Conservation (phyloP, 1,284 basidiomycete species). For the Pholiota adiposa region DNA sequence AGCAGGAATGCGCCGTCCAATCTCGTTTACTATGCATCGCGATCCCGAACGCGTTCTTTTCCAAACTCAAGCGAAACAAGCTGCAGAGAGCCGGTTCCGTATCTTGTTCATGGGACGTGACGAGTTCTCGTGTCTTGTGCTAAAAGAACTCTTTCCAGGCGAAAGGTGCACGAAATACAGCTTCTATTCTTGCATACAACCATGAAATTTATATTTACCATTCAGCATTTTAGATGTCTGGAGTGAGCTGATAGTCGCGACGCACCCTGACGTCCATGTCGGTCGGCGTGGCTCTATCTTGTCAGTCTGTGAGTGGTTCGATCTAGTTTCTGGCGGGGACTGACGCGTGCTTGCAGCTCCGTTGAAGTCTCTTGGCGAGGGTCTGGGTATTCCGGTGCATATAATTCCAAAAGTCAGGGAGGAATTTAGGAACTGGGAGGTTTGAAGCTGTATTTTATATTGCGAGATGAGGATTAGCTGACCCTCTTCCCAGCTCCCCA, state of each 20-base stretch:
- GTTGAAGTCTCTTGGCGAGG: constrained; percentile 50
- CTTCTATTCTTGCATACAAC: neutral
- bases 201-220: constrained; percentile 13
- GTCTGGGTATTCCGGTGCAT: constrained; percentile 54
- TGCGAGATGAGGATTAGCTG: too few relatives aligned
- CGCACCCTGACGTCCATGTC: constrained; percentile 59
- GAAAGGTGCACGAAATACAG: constrained; percentile 39
- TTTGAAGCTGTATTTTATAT: too few relatives aligned
- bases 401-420: constrained; percentile 59
- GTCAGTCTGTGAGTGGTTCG: too few relatives aligned
- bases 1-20: too few relatives aligned
- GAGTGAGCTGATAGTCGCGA: constrained; percentile 59
- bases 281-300: too few relatives aligned
- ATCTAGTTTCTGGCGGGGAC: too few relatives aligned
- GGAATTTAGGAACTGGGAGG: constrained; percentile 65
- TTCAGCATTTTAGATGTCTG: constrained; percentile 57
- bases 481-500: constrained; percentile 44
- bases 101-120: constrained; percentile 75
- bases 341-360: too few relatives aligned
- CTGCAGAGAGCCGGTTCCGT: constrained; percentile 14
- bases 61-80: neutral
- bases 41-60: too few relatives aligned
- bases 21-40: too few relatives aligned
- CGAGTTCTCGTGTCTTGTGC: constrained; percentile 68
- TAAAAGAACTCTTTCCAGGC: constrained; percentile 56